These are phyloP conservation scores for Fusarium albidum DNA, from an alignment of 2,329 filamentous ascomycete species.

Conservation along the genomic window DNA sequence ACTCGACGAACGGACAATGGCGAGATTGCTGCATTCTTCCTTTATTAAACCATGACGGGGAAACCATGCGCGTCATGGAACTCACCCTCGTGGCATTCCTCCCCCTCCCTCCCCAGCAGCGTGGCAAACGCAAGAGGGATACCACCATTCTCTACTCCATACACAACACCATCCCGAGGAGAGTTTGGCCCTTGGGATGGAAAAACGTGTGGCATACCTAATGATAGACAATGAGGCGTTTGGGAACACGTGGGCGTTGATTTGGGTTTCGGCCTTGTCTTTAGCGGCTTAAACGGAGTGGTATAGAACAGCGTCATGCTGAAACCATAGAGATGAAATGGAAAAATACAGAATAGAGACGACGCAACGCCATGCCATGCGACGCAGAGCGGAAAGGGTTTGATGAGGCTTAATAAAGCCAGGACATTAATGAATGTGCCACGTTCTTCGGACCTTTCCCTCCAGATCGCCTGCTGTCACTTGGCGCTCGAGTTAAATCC, in stretches of 20 bases:
- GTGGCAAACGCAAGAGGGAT: background rate
- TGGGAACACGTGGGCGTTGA: constrained; percentile 4
- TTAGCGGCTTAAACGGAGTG: constrained; percentile 1
- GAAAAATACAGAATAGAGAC: background rate
- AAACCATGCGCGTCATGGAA: constrained; percentile 8
- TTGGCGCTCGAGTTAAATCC: too few species aligned
- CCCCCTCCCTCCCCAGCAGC: background rate
- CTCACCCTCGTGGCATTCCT: constrained; percentile 5
- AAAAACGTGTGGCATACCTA: constrained; percentile 2
- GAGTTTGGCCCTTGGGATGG: background rate
- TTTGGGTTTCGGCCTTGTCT: background rate
- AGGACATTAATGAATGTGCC: too few species aligned
- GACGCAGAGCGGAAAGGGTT: background rate
- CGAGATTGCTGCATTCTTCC: background rate
- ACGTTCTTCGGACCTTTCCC: too few species aligned
- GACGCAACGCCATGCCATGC: background rate
- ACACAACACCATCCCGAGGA: constrained; percentile 5
- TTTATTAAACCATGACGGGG: background rate
- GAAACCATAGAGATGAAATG: background rate
- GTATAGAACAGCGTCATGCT: constrained; percentile 5
- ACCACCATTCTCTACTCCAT: background rate
- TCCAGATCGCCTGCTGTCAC: too few species aligned
- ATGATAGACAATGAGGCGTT: constrained; percentile 7
- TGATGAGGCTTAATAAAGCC: background rate
- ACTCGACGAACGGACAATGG: background rate